Percentiles rank a stretch among this genome's conserved stretches.
Evolutionary conservation across 2,329 filamentous ascomycete genomes (phyloP).

Genomic region (Chaetomiaceae sp.): DNA sequence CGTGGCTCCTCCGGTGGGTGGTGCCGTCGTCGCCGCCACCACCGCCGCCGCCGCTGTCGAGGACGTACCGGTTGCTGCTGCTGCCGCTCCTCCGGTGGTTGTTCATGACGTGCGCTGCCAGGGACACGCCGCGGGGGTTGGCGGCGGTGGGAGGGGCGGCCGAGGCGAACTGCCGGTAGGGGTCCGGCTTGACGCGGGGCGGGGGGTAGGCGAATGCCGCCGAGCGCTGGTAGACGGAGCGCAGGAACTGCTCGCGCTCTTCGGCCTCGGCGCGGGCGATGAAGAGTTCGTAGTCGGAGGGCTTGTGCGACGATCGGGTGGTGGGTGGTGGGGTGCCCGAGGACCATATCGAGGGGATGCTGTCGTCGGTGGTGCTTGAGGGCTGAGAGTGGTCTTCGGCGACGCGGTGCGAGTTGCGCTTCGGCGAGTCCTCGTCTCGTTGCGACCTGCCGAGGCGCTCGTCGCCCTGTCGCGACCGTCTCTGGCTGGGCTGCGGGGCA

Average conservation of each 20-base stretch:
- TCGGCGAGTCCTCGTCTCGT: not conserved
- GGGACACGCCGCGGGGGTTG: too few species aligned
- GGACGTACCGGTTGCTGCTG: not conserved
- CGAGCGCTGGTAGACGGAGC: constrained; percentile 21
- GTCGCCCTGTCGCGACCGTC: not conserved
- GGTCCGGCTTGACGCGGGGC: constrained; percentile 13
- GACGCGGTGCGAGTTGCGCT: constrained; percentile 13
- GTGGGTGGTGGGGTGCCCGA: too few species aligned
- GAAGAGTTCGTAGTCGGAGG: constrained; percentile 29
- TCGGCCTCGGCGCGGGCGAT: constrained; percentile 27
- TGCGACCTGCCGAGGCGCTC: too few species aligned
- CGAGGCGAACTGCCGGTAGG: constrained; percentile 22
- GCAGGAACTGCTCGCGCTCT: constrained; percentile 25
- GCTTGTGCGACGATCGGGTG: not conserved
- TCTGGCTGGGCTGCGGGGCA: not conserved
- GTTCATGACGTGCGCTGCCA: not conserved
- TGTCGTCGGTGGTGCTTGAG: too few species aligned
- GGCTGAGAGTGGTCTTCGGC: too few species aligned
- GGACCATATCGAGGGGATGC: too few species aligned
- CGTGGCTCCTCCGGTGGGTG: not conserved
- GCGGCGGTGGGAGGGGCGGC: too few species aligned
- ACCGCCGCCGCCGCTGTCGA: too few species aligned
- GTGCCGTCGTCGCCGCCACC: too few species aligned
- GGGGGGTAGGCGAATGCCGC: not conserved
- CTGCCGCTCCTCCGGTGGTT: not conserved